Percentiles rank a stretch among this genome's conserved stretches.
These are phyloP conservation scores for Zygosaccharomyces sapae DNA, from an alignment of 1,139 yeast genomes.

Conservation along the genomic window DNA sequence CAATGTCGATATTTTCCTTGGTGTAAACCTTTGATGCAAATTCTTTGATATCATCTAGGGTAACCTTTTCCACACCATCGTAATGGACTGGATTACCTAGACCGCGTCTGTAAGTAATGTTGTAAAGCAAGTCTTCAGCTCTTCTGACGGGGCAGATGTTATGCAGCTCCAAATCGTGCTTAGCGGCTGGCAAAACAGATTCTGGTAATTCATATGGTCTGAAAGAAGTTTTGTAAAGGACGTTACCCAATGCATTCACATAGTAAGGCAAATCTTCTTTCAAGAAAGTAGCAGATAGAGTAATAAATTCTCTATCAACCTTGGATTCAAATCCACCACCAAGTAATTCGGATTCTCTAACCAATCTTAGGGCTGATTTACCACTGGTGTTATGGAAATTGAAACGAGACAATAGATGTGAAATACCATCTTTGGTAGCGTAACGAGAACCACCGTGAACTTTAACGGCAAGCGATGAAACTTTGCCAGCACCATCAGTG, in stretches of 20 bases:
- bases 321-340: slow-evolving; percentile 74
- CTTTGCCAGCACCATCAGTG: slow-evolving; percentile 46
- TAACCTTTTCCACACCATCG: slow-evolving; percentile 55
- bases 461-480: slow-evolving; percentile 74
- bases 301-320: slow-evolving; percentile 80
- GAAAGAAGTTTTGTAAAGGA: slow-evolving; percentile 66
- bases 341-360: slow-evolving; percentile 90
- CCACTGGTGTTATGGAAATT: slow-evolving; percentile 77
- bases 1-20: slow-evolving; percentile 64
- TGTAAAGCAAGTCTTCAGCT: slow-evolving; percentile 78
- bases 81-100: slow-evolving; percentile 80
- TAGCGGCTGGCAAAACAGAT: slow-evolving; percentile 75
- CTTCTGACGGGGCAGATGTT: slow-evolving; percentile 49
- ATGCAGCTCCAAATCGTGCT: slow-evolving; percentile 51
- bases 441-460: slow-evolving; percentile 85
- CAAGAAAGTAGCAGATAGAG: slow-evolving; percentile 76
- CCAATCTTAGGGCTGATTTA: slow-evolving; percentile 87
- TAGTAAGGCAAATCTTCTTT: slow-evolving; percentile 87
- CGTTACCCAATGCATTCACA: slow-evolving; percentile 80
- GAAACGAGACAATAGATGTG: slow-evolving; percentile 82
- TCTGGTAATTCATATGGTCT: slow-evolving; percentile 81
- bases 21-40: slow-evolving; percentile 70
- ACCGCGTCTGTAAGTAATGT: slow-evolving; percentile 79
- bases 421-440: slow-evolving; percentile 70
- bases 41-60: slow-evolving; percentile 61